These are phyloP conservation scores for Solanum arcanum DNA, from an alignment of 257 asterid genomes.

Conservation along the genomic window DNA sequence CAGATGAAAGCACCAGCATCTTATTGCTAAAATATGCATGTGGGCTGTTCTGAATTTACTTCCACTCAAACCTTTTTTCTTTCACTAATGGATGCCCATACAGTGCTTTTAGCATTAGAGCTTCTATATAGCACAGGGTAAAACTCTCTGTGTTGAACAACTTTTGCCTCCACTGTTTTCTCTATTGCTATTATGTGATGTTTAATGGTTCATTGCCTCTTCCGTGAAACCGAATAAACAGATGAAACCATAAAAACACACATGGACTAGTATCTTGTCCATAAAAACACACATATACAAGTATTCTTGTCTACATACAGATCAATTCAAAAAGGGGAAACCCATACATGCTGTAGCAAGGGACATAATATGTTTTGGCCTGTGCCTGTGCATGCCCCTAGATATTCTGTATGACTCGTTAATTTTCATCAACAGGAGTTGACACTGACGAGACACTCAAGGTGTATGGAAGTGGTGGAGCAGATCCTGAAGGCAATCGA, in stretches of 20 bases:
- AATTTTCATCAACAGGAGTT: conserved; percentile 43
- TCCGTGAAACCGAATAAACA: neutral
- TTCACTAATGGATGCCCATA: neutral
- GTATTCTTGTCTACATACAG: neutral
- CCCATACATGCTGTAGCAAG: neutral
- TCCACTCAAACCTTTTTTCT: neutral
- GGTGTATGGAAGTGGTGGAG: conserved; percentile 79
- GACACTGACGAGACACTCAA: conserved; percentile 64
- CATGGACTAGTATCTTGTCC: neutral
- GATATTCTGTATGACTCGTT: neutral
- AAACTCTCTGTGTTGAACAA: neutral
- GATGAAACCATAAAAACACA: neutral
- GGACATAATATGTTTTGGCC: neutral
- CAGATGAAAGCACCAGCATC: neutral
- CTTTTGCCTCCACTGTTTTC: neutral
- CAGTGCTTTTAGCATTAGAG: neutral
- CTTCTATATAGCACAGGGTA: neutral
- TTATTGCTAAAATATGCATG: neutral
- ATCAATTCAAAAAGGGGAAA: neutral
- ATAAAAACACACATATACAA: neutral
- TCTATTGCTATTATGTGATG: neutral
- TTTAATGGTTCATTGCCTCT: neutral
- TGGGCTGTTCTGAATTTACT: neutral
- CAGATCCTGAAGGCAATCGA: conserved; percentile 86
- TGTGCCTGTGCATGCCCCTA: neutral